Percentiles rank a stretch among this genome's conserved stretches.
These are phyloP conservation scores for Peniophora sp. DNA, from an alignment of 1,284 basidiomycete genomes.

Conservation along the genomic window DNA sequence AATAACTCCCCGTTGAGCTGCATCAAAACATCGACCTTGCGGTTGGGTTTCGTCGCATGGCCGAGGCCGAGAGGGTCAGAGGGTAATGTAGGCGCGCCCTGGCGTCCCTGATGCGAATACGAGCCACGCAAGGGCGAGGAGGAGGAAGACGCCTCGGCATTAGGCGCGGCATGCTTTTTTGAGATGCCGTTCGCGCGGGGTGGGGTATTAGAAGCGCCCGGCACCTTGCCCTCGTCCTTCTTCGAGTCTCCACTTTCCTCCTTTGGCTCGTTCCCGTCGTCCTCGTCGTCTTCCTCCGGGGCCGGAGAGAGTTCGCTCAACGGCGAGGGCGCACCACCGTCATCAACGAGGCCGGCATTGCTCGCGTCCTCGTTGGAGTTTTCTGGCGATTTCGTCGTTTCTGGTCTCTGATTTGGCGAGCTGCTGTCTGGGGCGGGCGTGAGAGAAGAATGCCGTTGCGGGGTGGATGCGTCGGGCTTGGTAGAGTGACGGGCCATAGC, in stretches of 20 bases:
- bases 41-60: conserved; percentile 4
- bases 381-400: conserved; percentile 6
- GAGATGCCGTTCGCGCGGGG: not conserved
- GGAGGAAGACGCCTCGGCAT: not conserved
- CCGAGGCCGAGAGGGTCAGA: conserved; percentile 6
- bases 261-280: conserved; percentile 18
- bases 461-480: conserved; percentile 16
- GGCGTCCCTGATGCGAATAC: too few species aligned
- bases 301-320: conserved; percentile 64
- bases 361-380: conserved; percentile 17
- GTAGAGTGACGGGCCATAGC: conserved; percentile 9
- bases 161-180: not conserved
- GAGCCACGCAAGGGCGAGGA: not conserved
- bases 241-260: conserved; percentile 14
- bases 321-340: conserved; percentile 39
- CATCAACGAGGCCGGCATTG: conserved; percentile 10
- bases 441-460: conserved; percentile 20
- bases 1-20: conserved; percentile 61
- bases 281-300: conserved; percentile 30
- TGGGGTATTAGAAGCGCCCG: not conserved
- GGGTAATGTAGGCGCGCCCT: conserved; percentile 5
- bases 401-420: conserved; percentile 15
- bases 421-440: conserved; percentile 22
- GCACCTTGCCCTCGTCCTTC: conserved; percentile 9
- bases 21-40: conserved; percentile 51